These are phyloP conservation scores for Plantago coronopus DNA, from an alignment of 305 asterid species.

Conservation along the genomic window DNA sequence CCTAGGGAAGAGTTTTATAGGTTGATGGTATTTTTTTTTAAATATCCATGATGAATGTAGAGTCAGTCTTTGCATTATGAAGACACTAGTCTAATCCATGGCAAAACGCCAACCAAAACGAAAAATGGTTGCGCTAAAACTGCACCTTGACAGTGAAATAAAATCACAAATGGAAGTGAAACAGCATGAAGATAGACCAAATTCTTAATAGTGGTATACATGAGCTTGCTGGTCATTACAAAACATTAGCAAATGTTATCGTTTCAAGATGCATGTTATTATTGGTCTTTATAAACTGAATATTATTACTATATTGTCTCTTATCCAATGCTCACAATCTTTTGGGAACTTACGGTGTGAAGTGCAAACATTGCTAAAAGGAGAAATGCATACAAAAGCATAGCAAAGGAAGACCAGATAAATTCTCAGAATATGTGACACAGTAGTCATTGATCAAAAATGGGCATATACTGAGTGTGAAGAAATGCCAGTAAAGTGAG, in stretches of 20 bases:
- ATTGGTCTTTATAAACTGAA: not conserved
- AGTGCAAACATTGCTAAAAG: not conserved
- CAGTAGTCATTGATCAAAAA: not conserved
- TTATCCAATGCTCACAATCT: not conserved
- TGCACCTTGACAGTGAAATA: too few species aligned
- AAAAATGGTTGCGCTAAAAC: too few species aligned
- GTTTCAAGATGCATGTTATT: not conserved
- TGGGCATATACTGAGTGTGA: conserved; percentile 1
- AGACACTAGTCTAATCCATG: too few species aligned
- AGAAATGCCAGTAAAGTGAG: conserved; percentile 11
- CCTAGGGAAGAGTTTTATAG: too few species aligned
- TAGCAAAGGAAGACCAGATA: conserved; percentile 1
- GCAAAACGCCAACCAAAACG: too few species aligned
- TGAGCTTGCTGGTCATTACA: not conserved
- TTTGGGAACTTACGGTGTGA: not conserved
- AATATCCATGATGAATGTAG: too few species aligned
- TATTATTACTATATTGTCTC: not conserved
- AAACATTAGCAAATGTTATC: too few species aligned
- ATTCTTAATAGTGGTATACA: not conserved
- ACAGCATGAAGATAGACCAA: not conserved
- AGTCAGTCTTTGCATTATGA: too few species aligned
- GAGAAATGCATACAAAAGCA: not conserved
- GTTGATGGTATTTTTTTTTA: too few species aligned
- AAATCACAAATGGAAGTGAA: not conserved
- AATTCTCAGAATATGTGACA: conserved; percentile 1